Conservation (phyloP, 1,139 yeast genomes). For the Saccharomyces hybrid region DNA sequence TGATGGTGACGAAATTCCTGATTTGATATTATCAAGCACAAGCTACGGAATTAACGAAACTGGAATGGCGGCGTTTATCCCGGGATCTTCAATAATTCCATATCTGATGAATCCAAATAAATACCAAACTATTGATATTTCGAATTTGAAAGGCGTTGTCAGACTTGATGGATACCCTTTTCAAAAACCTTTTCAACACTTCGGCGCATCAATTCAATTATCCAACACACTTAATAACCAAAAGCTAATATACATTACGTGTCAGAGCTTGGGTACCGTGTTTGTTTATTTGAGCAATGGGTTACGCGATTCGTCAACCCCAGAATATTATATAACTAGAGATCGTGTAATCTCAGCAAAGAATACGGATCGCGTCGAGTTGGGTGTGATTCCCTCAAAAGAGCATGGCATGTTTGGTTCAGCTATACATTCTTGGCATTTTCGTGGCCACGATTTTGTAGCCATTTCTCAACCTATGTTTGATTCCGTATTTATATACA, state of each 20-base stretch:
- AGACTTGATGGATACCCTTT: slow-evolving; percentile 8
- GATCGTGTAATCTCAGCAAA: slow-evolving; percentile 8
- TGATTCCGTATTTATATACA: slow-evolving; percentile 33
- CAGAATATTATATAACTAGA: slow-evolving; percentile 14
- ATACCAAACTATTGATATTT: slow-evolving; percentile 13
- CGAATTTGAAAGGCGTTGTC: slow-evolving; percentile 8
- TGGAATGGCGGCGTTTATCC: slow-evolving; percentile 38
- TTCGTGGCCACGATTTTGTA: slow-evolving; percentile 9
- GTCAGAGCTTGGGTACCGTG: slow-evolving; percentile 33
- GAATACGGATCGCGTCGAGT: slow-evolving; percentile 1
- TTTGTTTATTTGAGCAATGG: slow-evolving; percentile 19
- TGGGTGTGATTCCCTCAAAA: slow-evolving; percentile 7
- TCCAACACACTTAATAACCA: slow-evolving; percentile 11
- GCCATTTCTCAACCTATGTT: slow-evolving; percentile 20
- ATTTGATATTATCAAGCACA: slow-evolving; percentile 38
- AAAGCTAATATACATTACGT: slow-evolving; percentile 27
- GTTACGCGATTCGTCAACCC: slow-evolving; percentile 7
- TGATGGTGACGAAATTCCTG: slow-evolving; percentile 35
- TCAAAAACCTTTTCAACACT: slow-evolving; percentile 34
- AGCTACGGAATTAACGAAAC: slow-evolving; percentile 37
- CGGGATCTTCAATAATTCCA: slow-evolving; percentile 29
- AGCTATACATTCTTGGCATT: slow-evolving; percentile 8
- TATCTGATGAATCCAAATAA: slow-evolving; percentile 13
- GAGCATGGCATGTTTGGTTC: slow-evolving; percentile 22
- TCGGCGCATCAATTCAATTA: slow-evolving; percentile 31